Percentiles rank a stretch among this genome's conserved stretches.
These are phyloP conservation scores for Syzygium aromaticum DNA, from an alignment of 345 rosid genomes.

Conservation along the genomic window DNA sequence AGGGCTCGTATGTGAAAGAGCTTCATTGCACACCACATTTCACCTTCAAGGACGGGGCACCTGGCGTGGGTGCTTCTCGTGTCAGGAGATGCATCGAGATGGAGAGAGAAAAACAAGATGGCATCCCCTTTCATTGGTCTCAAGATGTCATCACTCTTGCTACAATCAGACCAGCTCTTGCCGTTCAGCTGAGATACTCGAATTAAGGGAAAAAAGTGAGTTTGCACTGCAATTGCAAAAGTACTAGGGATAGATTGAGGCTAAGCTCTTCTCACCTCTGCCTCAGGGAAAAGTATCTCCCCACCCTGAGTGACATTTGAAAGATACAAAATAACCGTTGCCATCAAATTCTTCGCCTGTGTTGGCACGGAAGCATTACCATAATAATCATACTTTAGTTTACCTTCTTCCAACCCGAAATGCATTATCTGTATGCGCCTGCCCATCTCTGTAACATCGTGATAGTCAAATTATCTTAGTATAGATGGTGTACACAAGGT, in stretches of 20 bases:
- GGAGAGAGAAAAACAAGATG: conserved; percentile 58
- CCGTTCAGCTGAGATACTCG: conserved; percentile 24
- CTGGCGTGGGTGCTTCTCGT: conserved; percentile 54
- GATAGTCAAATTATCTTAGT: background rate
- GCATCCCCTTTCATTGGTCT: conserved; percentile 79
- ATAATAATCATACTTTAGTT: conserved; percentile 36
- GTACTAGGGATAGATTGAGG: background rate
- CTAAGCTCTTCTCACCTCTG: conserved; percentile 39
- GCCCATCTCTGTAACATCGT: conserved; percentile 40
- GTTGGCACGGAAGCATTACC: conserved; percentile 26
- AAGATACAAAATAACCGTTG: conserved; percentile 65
- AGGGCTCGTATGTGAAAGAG: conserved; percentile 34
- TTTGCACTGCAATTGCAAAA: background rate
- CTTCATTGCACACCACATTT: conserved; percentile 66
- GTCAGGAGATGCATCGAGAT: conserved; percentile 47
- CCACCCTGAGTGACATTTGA: conserved; percentile 71
- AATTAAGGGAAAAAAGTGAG: background rate
- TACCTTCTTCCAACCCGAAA: conserved; percentile 37
- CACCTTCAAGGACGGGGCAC: conserved; percentile 73
- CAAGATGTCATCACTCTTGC: conserved; percentile 25
- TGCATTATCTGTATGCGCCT: conserved; percentile 36
- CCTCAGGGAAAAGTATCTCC: conserved; percentile 55
- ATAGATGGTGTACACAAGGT: background rate
- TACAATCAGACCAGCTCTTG: conserved; percentile 52
- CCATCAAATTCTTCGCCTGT: conserved; percentile 39